These are phyloP conservation scores for Penicillium fimorum DNA, from an alignment of 495 filamentous ascomycete species.

Conservation along the genomic window DNA sequence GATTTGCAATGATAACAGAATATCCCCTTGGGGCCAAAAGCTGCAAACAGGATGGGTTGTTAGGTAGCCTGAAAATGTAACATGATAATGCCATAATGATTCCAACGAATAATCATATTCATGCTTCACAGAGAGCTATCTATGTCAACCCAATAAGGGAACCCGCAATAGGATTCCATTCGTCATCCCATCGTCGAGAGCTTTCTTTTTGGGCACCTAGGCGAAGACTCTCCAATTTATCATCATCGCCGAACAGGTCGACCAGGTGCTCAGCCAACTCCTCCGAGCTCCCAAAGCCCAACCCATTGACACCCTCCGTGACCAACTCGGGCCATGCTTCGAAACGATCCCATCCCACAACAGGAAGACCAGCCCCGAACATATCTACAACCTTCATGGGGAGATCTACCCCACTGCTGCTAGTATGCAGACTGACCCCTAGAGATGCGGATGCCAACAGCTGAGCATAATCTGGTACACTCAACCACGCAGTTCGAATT, in stretches of 20 bases:
- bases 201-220: slow-evolving; percentile 76
- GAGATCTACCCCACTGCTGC: slow-evolving; percentile 89
- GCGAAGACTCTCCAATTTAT: slow-evolving; percentile 60
- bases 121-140: neutral
- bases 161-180: slow-evolving; percentile 82
- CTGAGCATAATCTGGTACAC: slow-evolving; percentile 75
- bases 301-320: slow-evolving; percentile 78
- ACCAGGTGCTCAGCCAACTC: slow-evolving; percentile 59
- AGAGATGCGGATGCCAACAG: slow-evolving; percentile 87
- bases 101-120: neutral
- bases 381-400: slow-evolving; percentile 99
- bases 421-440: slow-evolving; percentile 88
- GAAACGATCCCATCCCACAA: slow-evolving; percentile 79
- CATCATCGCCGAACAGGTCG: slow-evolving; percentile 57
- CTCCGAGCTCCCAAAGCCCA: slow-evolving; percentile 68
- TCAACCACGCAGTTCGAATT: slow-evolving; percentile 80
- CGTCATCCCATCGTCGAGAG: slow-evolving; percentile 81
- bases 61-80: neutral
- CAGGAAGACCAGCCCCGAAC: slow-evolving; percentile 91
- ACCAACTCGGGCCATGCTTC: slow-evolving; percentile 86
- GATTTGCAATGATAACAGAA: neutral
- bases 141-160: slow-evolving; percentile 60
- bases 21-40: neutral
- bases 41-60: neutral
- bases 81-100: neutral